Base-by-base conservation (phyloP, 2,329 filamentous ascomycete genomes). In the Trichoderma breve region DNA sequence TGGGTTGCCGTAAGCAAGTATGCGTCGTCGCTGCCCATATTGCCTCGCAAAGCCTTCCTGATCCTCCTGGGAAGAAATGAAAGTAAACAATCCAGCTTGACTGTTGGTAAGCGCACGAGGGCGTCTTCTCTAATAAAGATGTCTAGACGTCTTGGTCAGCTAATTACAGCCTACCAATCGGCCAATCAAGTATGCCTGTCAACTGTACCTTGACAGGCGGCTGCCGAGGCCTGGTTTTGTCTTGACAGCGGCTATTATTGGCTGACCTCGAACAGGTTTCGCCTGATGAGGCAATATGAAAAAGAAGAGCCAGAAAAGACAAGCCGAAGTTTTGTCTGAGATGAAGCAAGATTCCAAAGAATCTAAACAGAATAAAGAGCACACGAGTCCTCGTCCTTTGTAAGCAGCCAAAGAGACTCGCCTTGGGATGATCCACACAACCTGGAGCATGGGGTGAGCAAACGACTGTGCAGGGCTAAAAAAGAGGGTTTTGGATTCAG, bases 1-100 rank as follows among this genome's bases (percentile, higher is more conserved):
- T 71, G 51, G 5, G 72, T 26, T n/a, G 70, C 73, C 66, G 73
- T 73, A 28, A 74, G 72, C 12, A 63, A 63, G 51, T 72, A 74
- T 34, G 73, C 73, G 30, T 72, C 55, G 43, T 67, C 69, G 62
- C 43, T 72, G 21, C 51, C 70, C 47, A 69, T 72, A 6, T 47
- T 72, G 57, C 30, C 43, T 53, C 34, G 39, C 34, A n/a, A 53
- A n/a, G 30, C 60, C 43, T 39, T 43, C 21, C 57, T 30, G 18
- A 39, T 47, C 36, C 32, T 43, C 26, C 30, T n/a, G 8, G 21
- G 47, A 32, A 71, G 18, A 34, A 63, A 11, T 36, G 68, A 67
- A 63, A 57, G 30, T 71, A 28, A 58, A 55, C 36, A 61, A 53
- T 62, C 68, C 71, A 66, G 68, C 15, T 66, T 71, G 55, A 57